phyloP scores from a whole-genome alignment of 352 stramenopile species.

The Phytophthora sojae region DNA sequence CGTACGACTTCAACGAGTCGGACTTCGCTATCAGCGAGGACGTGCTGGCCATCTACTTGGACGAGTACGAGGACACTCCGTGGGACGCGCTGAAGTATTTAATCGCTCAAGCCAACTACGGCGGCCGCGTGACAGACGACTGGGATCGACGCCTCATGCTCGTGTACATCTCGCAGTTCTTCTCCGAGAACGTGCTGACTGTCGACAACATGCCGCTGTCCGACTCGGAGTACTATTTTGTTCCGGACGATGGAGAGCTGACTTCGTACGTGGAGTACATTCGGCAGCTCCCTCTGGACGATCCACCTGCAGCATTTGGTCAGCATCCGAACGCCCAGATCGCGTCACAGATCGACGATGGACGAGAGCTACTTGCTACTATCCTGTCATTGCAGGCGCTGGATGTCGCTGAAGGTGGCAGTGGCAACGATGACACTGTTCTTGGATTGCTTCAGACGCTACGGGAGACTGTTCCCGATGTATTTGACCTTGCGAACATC shows the following conservation, averaged over 20 bases:
- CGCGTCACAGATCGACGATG: slow-evolving; percentile 94
- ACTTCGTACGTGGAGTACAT: slow-evolving; percentile 92
- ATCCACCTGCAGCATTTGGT: slow-evolving; percentile 93
- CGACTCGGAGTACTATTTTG: slow-evolving; percentile 93
- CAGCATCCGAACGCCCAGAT: slow-evolving; percentile 97
- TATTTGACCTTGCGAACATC: slow-evolving; percentile 90
- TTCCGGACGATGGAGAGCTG: slow-evolving; percentile 93
- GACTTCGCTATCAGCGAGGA: slow-evolving; percentile 98
- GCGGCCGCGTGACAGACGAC: slow-evolving; percentile 96
- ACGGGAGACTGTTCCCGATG: slow-evolving; percentile 88
- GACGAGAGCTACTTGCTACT: slow-evolving; percentile 87
- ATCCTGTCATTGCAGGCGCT: slow-evolving; percentile 92
- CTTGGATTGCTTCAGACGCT: slow-evolving; percentile 83
- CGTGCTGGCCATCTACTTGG: slow-evolving; percentile 95
- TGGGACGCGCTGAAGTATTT: slow-evolving; percentile 96
- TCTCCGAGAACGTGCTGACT: slow-evolving; percentile 90
- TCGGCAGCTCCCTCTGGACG: slow-evolving; percentile 87
- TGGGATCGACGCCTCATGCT: slow-evolving; percentile 96
- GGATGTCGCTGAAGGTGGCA: slow-evolving; percentile 81
- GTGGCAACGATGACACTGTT: slow-evolving; percentile 92
- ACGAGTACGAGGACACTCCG: slow-evolving; percentile 92
- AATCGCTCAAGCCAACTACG: slow-evolving; percentile 97
- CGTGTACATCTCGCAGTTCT: slow-evolving; percentile 97
- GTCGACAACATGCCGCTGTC: slow-evolving; percentile 89
- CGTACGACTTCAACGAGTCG: slow-evolving; percentile 98